phyloP scores from a whole-genome alignment of 2,329 filamentous ascomycete species.

The Stagonosporopsis vannaccii region DNA sequence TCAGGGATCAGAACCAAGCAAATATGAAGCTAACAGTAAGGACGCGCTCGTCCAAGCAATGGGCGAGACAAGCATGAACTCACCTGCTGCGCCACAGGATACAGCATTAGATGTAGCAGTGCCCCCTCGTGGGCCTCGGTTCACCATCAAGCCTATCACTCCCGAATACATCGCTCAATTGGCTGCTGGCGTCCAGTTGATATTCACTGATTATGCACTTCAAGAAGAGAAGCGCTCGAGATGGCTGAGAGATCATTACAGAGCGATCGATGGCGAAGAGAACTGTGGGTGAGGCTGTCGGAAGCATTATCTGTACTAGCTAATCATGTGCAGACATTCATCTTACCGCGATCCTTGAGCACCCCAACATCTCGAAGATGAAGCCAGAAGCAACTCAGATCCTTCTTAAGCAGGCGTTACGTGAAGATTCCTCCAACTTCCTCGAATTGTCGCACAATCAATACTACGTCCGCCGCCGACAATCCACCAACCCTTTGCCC shows the following conservation, averaged over 20 bases:
- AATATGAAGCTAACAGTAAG: constrained; percentile 21
- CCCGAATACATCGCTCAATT: constrained; percentile 41
- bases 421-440: constrained; percentile 21
- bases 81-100: constrained; percentile 23
- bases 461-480: constrained; percentile 41
- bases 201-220: constrained; percentile 48
- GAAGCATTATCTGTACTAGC: not conserved
- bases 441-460: constrained; percentile 37
- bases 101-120: constrained; percentile 10
- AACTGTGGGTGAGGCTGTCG: constrained; percentile 28
- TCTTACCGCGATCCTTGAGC: constrained; percentile 41
- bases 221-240: constrained; percentile 32
- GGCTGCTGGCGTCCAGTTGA: constrained; percentile 41
- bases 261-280: constrained; percentile 32
- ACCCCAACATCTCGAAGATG: constrained; percentile 38
- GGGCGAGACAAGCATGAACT: constrained; percentile 33
- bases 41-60: constrained; percentile 35
- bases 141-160: constrained; percentile 28
- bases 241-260: constrained; percentile 39
- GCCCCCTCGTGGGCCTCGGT: constrained; percentile 26
- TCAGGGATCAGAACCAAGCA: constrained; percentile 6
- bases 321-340: constrained; percentile 36
- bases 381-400: constrained; percentile 42
- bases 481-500: constrained; percentile 38
- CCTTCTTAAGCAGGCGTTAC: constrained; percentile 39